These are phyloP conservation scores for Exophiala aquamarina DNA, from an alignment of 2,329 filamentous ascomycete genomes.

Conservation along the genomic window DNA sequence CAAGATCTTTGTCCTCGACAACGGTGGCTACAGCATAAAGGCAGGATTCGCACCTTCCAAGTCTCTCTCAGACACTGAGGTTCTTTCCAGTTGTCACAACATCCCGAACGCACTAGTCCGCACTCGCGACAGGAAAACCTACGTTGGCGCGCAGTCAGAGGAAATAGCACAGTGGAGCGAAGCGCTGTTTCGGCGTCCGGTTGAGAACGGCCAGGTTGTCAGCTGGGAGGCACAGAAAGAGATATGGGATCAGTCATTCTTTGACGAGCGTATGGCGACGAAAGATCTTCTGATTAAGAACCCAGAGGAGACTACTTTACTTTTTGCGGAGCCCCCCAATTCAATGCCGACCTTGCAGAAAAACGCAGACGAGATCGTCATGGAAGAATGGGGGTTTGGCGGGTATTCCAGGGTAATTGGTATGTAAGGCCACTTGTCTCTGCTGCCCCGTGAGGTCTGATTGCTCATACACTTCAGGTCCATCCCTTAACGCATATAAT, in stretches of 20 bases:
- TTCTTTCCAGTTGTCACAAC: slow-evolving; percentile 56
- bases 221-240: slow-evolving; percentile 97
- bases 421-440: slow-evolving; percentile 38
- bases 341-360: slow-evolving; percentile 76
- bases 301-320: slow-evolving; percentile 75
- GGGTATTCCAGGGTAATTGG: slow-evolving; percentile 78
- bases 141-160: slow-evolving; percentile 75
- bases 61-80: slow-evolving; percentile 41
- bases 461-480: slow-evolving; percentile 48
- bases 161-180: slow-evolving; percentile 87
- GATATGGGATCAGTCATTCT: slow-evolving; percentile 89
- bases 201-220: slow-evolving; percentile 92
- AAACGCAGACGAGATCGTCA: slow-evolving; percentile 93
- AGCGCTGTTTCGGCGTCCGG: slow-evolving; percentile 78
- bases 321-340: slow-evolving; percentile 85
- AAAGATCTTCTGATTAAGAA: slow-evolving; percentile 52
- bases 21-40: slow-evolving; percentile 89
- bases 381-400: slow-evolving; percentile 94
- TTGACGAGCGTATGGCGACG: slow-evolving; percentile 65
- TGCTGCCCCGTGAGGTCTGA: neutral
- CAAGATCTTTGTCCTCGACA: slow-evolving; percentile 84
- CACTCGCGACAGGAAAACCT: slow-evolving; percentile 74
- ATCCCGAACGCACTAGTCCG: slow-evolving; percentile 89
- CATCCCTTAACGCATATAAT: slow-evolving; percentile 78
- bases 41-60: slow-evolving; percentile 68